Evolutionary conservation across 257 asterid genomes (phyloP).

Genomic region (Nicotiana paniculata): DNA sequence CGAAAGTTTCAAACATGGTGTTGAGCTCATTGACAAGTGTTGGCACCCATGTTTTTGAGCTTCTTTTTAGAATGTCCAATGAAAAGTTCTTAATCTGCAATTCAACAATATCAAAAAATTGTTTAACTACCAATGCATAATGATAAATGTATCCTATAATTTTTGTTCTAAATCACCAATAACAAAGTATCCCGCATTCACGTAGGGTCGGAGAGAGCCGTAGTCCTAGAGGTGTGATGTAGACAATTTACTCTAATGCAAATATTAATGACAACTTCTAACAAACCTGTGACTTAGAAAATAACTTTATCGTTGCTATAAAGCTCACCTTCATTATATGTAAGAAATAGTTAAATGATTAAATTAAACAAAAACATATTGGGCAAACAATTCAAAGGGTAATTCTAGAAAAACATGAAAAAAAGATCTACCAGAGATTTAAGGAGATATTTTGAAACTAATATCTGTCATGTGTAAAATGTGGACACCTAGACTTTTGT

Average conservation of each 20-base stretch:
- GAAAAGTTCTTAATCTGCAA: conserved; percentile 59
- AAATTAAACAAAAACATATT: not conserved
- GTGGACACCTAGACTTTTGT: not conserved
- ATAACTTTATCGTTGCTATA: no score
- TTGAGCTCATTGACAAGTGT: conserved; percentile 52
- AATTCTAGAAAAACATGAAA: not conserved
- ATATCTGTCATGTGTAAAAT: not conserved
- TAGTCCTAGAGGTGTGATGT: accelerated
- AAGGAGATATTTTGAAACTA: not conserved
- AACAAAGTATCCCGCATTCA: no score
- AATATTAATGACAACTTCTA: no score
- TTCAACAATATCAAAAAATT: not conserved
- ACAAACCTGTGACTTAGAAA: no score
- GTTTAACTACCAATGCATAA: not conserved
- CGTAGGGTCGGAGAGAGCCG: no score
- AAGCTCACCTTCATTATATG: no score
- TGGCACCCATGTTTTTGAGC: conserved; percentile 66
- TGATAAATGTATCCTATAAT: not conserved
- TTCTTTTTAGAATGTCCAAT: conserved; percentile 49
- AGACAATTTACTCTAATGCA: no score
- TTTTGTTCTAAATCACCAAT: not conserved
- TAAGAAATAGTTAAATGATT: not conserved
- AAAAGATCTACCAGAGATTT: not conserved
- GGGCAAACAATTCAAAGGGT: not conserved
- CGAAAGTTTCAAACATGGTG: conserved; percentile 44